A percentile compares a stretch with the other conserved stretches of the same genome.
phyloP scores from a whole-genome alignment of 2,329 filamentous ascomycete genomes.

The Fusarium xylarioides region DNA sequence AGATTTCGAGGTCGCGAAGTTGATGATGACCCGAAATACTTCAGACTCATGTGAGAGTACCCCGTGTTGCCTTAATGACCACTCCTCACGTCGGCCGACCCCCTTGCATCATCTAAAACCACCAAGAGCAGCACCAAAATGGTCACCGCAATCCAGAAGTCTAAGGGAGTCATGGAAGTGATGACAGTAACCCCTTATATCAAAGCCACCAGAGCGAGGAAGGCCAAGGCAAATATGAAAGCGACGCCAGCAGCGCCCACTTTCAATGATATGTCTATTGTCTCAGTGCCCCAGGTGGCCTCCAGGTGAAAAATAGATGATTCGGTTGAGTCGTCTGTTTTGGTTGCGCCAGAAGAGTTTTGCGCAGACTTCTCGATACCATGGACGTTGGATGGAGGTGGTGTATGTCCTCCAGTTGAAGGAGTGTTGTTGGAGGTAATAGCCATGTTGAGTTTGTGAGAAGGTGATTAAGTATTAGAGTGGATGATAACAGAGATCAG shows the following conservation, averaged over 20 bases:
- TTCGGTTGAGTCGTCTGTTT: too few species aligned
- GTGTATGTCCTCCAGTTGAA: too few species aligned
- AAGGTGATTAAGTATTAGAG: not conserved
- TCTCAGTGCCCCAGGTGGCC: not conserved
- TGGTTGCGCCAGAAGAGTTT: accelerated
- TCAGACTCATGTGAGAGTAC: not conserved
- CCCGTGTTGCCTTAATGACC: accelerated
- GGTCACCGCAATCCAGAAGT: not conserved
- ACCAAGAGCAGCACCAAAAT: not conserved
- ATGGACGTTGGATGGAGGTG: too few species aligned
- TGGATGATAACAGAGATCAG: accelerated
- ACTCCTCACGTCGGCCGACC: accelerated
- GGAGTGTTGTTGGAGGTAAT: too few species aligned
- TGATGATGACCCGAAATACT: not conserved
- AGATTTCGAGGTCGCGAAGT: not conserved
- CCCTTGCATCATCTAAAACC: accelerated
- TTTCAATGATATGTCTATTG: not conserved
- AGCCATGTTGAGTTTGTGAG: not conserved
- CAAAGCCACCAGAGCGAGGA: not conserved
- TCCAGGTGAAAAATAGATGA: not conserved
- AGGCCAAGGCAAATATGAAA: not conserved
- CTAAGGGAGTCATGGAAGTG: accelerated
- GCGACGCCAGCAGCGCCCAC: not conserved
- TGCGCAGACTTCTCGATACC: not conserved
- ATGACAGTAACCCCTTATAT: accelerated